A percentile compares a stretch with the other conserved stretches of the same genome.
Evolutionary conservation across 805 yeast species (phyloP).

Genomic region (Wickerhamiella slavikovae): DNA sequence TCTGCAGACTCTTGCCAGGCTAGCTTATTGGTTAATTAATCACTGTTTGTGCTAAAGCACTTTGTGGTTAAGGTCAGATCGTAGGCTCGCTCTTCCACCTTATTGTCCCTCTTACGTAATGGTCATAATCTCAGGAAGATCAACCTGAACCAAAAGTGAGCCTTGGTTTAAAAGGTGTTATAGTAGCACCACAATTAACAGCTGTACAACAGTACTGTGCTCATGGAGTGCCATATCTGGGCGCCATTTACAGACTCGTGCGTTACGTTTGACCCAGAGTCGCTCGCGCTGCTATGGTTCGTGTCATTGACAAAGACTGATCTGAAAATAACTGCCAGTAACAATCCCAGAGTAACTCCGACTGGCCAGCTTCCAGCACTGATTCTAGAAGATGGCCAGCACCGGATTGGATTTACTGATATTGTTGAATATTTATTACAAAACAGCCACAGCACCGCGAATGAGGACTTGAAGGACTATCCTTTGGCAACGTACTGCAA

Average conservation of each 20-base stretch:
- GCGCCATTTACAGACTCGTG: conserved; percentile 10
- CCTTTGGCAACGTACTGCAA: conserved; percentile 8
- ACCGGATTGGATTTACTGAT: conserved; percentile 29
- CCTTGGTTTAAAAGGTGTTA: too few relatives aligned
- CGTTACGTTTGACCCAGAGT: conserved; percentile 15
- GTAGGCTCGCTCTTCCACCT: too few relatives aligned
- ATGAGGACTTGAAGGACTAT: conserved; percentile 40
- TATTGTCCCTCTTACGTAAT: too few relatives aligned
- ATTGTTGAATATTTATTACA: conserved; percentile 41
- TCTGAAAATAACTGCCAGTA: conserved; percentile 10
- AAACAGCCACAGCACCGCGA: conserved; percentile 42
- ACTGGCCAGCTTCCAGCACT: conserved; percentile 14
- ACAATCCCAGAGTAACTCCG: conserved; percentile 11
- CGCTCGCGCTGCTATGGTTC: conserved; percentile 15
- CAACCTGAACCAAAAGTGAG: too few relatives aligned
- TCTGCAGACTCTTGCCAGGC: too few relatives aligned
- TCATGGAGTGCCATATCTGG: conserved; percentile 17
- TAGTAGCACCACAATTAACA: too few relatives aligned
- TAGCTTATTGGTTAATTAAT: too few relatives aligned
- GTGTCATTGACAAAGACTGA: conserved; percentile 5
- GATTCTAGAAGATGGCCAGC: neutral
- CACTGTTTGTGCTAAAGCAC: too few relatives aligned
- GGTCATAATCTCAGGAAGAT: too few relatives aligned
- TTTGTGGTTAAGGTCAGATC: too few relatives aligned
- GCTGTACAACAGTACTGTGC: too few relatives aligned